phyloP scores from a whole-genome alignment of 805 yeast genomes.

The Crinitomyces ghanaensis region DNA sequence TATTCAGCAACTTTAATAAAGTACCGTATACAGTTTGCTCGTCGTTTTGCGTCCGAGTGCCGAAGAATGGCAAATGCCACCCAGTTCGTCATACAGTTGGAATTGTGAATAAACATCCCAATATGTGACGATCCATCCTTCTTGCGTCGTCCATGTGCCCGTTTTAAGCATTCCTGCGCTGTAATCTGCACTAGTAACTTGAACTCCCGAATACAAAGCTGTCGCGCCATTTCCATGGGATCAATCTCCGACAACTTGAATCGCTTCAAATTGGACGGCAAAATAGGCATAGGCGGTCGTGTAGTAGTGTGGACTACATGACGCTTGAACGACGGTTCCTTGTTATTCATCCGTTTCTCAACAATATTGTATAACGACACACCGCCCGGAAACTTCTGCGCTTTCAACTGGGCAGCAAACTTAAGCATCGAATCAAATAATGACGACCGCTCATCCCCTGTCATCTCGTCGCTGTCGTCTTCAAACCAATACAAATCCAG shows the following conservation, averaged over 20 bases:
- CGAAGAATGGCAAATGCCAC: slow-evolving; percentile 65
- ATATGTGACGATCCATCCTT: slow-evolving; percentile 11
- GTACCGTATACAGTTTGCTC: slow-evolving; percentile 59
- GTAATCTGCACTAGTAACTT: slow-evolving; percentile 55
- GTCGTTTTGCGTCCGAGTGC: slow-evolving; percentile 47
- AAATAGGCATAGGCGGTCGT: slow-evolving; percentile 18
- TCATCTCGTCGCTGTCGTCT: slow-evolving; percentile 13
- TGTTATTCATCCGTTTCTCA: slow-evolving; percentile 24
- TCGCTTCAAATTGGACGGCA: slow-evolving; percentile 24
- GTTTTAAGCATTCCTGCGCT: slow-evolving; percentile 60
- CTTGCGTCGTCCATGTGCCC: slow-evolving; percentile 57
- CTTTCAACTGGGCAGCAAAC: slow-evolving; percentile 31
- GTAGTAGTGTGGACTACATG: slow-evolving; percentile 9
- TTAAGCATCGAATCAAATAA: slow-evolving; percentile 28
- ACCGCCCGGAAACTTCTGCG: slow-evolving; percentile 35
- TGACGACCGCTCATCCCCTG: slow-evolving; percentile 9
- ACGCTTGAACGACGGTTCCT: slow-evolving; percentile 16
- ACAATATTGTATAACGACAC: slow-evolving; percentile 31
- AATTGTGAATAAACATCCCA: slow-evolving; percentile 26
- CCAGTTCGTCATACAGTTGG: slow-evolving; percentile 74
- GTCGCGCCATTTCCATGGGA: slow-evolving; percentile 68
- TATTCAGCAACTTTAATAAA: slow-evolving; percentile 73
- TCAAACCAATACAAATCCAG: slow-evolving; percentile 63
- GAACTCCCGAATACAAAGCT: slow-evolving; percentile 71
- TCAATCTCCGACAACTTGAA: slow-evolving; percentile 55